phyloP scores from a whole-genome alignment of 345 rosid genomes.

The Lepidium africanum region DNA sequence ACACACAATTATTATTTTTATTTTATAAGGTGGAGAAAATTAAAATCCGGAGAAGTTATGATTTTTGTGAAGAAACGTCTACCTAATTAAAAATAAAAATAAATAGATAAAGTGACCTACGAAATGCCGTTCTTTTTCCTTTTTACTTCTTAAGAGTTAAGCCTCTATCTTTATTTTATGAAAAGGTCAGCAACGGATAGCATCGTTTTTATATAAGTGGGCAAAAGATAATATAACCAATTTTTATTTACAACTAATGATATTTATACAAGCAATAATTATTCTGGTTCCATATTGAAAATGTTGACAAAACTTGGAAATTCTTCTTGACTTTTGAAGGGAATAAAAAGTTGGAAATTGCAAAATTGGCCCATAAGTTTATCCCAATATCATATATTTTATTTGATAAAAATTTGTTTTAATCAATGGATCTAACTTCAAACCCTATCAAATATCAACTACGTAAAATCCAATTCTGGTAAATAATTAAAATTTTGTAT shows the following conservation, averaged over 20 bases:
- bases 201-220: not conserved
- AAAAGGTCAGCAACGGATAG: constrained; percentile 22
- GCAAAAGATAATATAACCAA: not conserved
- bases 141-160: not conserved
- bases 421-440: no score
- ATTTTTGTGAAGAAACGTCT: constrained; percentile 25
- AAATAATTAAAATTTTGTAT: no score
- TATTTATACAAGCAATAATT: not conserved
- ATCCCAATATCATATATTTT: no score
- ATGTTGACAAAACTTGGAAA: not conserved
- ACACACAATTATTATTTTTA: not conserved
- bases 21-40: constrained; percentile 16
- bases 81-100: constrained; percentile 10
- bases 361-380: not conserved
- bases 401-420: no score
- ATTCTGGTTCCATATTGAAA: not conserved
- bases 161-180: constrained; percentile 9
- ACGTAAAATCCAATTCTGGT: no score
- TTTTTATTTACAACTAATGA: not conserved
- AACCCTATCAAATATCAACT: no score
- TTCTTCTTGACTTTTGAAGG: no score
- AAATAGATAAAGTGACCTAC: constrained; percentile 10
- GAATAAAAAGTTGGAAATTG: not conserved
- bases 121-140: constrained; percentile 8
- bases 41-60: constrained; percentile 26